These are phyloP conservation scores for Stylosanthes scabra DNA, from an alignment of 331 rosid genomes.

Conservation along the genomic window DNA sequence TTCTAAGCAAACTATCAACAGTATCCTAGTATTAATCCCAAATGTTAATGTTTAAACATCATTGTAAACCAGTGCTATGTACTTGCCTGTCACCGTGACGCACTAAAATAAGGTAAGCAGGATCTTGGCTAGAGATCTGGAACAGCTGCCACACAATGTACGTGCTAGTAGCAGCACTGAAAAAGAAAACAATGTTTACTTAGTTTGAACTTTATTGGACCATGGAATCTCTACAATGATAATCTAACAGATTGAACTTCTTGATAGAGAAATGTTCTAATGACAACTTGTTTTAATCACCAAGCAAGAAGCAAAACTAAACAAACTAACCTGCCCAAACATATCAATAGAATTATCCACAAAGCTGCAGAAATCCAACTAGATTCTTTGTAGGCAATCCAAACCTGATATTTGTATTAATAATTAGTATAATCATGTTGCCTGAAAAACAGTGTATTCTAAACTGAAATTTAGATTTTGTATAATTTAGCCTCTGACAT, in stretches of 20 bases:
- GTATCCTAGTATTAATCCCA: background rate
- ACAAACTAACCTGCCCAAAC: conserved; percentile 80
- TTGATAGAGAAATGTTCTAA: no score
- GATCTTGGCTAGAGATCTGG: conserved; percentile 69
- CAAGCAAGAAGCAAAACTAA: no score
- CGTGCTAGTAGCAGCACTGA: conserved; percentile 68
- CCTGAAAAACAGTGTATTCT: conserved; percentile 14
- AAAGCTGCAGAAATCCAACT: conserved; percentile 60
- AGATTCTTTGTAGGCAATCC: conserved; percentile 87
- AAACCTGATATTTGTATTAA: conserved; percentile 59
- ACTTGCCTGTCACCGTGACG: conserved; percentile 68
- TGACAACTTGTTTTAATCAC: no score
- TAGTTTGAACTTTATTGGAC: background rate
- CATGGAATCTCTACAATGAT: conserved; percentile 8
- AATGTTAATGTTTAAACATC: conserved; percentile 10
- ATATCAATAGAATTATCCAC: conserved; percentile 72
- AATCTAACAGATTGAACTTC: no score
- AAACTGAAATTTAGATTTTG: conserved; percentile 23
- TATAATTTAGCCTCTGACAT: conserved; percentile 28
- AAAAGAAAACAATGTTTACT: conserved; percentile 1
- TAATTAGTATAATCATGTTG: conserved; percentile 20
- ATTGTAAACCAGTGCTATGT: conserved; percentile 10
- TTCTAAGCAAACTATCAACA: conserved; percentile 37
- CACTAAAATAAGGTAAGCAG: conserved; percentile 61
- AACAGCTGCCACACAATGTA: conserved; percentile 68